Conservation (phyloP, 495 filamentous ascomycete genomes). For the Tuber aestivum region DNA sequence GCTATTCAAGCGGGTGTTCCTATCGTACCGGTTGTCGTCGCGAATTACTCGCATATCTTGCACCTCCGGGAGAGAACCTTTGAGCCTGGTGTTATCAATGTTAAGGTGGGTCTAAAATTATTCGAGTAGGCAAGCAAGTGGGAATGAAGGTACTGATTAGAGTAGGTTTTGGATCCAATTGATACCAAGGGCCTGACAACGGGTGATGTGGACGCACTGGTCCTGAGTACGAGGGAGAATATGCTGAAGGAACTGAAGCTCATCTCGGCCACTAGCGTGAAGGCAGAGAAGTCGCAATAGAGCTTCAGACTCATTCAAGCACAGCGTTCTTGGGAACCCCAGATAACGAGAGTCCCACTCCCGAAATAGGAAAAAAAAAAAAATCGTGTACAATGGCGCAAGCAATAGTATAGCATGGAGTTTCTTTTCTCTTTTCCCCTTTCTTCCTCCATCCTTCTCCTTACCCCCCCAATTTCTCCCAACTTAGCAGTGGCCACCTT, state of each 20-base stretch:
- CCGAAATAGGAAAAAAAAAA: background rate
- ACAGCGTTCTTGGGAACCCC: background rate
- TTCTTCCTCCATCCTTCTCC: background rate
- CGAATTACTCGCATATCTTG: constrained; percentile 81
- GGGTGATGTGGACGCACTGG: constrained; percentile 75
- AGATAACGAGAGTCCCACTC: background rate
- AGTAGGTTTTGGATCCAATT: constrained; percentile 69
- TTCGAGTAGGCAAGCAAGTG: background rate
- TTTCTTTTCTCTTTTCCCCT: background rate
- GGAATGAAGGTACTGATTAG: constrained; percentile 44
- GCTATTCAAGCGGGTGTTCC: constrained; percentile 90
- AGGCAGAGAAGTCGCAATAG: constrained; percentile 22
- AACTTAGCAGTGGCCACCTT: background rate
- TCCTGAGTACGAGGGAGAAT: constrained; percentile 60
- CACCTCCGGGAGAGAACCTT: constrained; percentile 65
- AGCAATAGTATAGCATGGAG: background rate
- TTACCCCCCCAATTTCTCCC: background rate
- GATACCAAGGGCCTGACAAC: constrained; percentile 67
- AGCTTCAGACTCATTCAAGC: background rate
- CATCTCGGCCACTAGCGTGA: constrained; percentile 43
- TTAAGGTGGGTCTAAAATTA: constrained; percentile 59
- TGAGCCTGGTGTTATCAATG: constrained; percentile 65
- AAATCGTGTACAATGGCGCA: constrained; percentile 12
- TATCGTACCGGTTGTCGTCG: constrained; percentile 78
- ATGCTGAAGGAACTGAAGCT: constrained; percentile 72